Conservation (phyloP, 176 grass and related monocot species). For the Bolboschoenus planiculmis region DNA sequence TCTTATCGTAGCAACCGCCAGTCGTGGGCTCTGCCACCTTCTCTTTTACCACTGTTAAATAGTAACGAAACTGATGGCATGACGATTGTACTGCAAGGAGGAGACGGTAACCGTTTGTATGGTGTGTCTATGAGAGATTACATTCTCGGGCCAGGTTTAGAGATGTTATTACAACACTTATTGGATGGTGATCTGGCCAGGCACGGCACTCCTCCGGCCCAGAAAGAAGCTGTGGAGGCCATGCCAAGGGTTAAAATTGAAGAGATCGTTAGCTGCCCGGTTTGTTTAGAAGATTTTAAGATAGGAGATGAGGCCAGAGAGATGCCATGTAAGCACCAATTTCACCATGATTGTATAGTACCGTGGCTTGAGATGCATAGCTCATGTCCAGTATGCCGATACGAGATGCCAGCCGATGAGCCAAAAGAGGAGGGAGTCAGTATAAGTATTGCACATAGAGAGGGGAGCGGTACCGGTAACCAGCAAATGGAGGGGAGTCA, state of each 20-base stretch:
- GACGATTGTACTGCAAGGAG: constrained; percentile 8
- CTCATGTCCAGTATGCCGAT: constrained; percentile 82
- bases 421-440: constrained; percentile 10
- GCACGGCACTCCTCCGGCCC: constrained; percentile 53
- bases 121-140: constrained; percentile 55
- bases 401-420: constrained; percentile 59
- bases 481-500: neutral
- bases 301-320: constrained; percentile 49
- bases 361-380: constrained; percentile 86
- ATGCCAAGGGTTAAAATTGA: constrained; percentile 46
- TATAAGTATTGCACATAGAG: neutral
- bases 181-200: constrained; percentile 44
- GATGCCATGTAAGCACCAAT: constrained; percentile 80
- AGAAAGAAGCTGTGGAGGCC: constrained; percentile 61
- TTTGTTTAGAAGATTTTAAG: constrained; percentile 77
- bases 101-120: neutral
- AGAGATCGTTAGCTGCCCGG: constrained; percentile 44
- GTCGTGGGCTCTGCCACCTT: constrained; percentile 14
- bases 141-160: constrained; percentile 61
- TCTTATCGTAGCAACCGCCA: constrained; percentile 32
- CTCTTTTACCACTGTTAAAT: constrained; percentile 38
- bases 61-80: neutral
- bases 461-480: constrained; percentile 8
- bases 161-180: constrained; percentile 70
- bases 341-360: constrained; percentile 64